Percentiles rank a stretch among this genome's conserved stretches.
Conservation (phyloP, 345 rosid species). For the Eucalyptus paniculata region DNA sequence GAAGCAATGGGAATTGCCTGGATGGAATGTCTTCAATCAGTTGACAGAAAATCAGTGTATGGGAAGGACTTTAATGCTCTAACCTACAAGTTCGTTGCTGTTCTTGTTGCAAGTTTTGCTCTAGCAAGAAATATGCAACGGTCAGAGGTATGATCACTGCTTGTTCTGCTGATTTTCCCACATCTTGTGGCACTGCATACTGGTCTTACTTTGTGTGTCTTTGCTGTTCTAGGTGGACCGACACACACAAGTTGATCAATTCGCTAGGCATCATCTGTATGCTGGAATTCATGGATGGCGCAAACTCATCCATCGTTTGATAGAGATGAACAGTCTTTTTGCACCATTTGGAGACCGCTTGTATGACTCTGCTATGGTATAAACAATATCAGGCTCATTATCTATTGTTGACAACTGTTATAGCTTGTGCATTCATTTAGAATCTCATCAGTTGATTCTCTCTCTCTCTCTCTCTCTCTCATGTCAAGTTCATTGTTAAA, state of each 20-base stretch:
- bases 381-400: background rate
- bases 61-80: constrained; percentile 96
- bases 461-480: background rate
- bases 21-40: constrained; percentile 98
- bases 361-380: constrained; percentile 54
- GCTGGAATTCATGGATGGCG: constrained; percentile 87
- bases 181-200: background rate
- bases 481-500: background rate
- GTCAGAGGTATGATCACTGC: constrained; percentile 60
- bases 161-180: background rate
- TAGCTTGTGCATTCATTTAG: background rate
- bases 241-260: constrained; percentile 67
- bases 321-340: constrained; percentile 79
- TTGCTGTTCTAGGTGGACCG: constrained; percentile 67
- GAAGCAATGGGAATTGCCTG: constrained; percentile 99
- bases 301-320: constrained; percentile 77
- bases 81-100: constrained; percentile 89
- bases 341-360: constrained; percentile 56
- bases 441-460: background rate
- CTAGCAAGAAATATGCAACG: constrained; percentile 97
- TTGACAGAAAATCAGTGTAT: constrained; percentile 84
- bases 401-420: background rate
- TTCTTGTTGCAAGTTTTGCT: constrained; percentile 98
- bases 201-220: background rate
- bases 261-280: constrained; percentile 38